These are phyloP conservation scores for Nemania bipapillata DNA, from an alignment of 2,329 filamentous ascomycete species.

Conservation along the genomic window DNA sequence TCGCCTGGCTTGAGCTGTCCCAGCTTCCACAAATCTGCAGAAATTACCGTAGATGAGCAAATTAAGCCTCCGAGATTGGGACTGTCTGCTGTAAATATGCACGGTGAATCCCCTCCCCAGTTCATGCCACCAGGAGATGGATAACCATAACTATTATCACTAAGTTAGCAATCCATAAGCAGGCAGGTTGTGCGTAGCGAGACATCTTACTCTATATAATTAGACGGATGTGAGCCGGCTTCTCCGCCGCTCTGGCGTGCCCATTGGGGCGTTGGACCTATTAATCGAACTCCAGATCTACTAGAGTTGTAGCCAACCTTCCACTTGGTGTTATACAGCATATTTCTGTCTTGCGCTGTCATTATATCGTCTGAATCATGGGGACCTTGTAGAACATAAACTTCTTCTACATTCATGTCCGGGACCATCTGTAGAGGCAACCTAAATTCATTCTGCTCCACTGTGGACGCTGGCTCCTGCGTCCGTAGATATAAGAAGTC, in stretches of 20 bases:
- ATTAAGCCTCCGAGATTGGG: constrained; percentile 58
- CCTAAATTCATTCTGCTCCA: background rate
- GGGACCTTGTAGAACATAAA: constrained; percentile 53
- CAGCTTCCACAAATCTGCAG: constrained; percentile 57
- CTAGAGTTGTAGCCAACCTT: constrained; percentile 57
- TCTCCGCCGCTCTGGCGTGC: constrained; percentile 53
- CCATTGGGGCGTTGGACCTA: constrained; percentile 55
- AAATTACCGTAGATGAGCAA: constrained; percentile 53
- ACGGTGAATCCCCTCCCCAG: constrained; percentile 57
- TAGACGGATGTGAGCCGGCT: constrained; percentile 56
- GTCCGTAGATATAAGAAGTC: constrained; percentile 19
- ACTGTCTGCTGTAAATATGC: constrained; percentile 55
- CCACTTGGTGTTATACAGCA: constrained; percentile 53
- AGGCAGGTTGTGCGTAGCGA: constrained; percentile 52
- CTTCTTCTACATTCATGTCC: constrained; percentile 47
- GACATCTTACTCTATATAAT: constrained; percentile 39
- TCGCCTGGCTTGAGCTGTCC: constrained; percentile 57
- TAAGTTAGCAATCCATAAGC: constrained; percentile 47
- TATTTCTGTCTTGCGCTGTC: constrained; percentile 48
- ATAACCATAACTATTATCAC: constrained; percentile 19
- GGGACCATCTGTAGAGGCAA: constrained; percentile 40
- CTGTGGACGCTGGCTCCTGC: background rate
- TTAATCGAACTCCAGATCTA: constrained; percentile 55
- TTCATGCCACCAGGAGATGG: constrained; percentile 54
- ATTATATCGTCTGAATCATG: constrained; percentile 55